A percentile compares a stretch with the other conserved stretches of the same genome.
These are phyloP conservation scores for Neurospora crassa DNA, from an alignment of 2,329 filamentous ascomycete genomes.

Conservation along the genomic window DNA sequence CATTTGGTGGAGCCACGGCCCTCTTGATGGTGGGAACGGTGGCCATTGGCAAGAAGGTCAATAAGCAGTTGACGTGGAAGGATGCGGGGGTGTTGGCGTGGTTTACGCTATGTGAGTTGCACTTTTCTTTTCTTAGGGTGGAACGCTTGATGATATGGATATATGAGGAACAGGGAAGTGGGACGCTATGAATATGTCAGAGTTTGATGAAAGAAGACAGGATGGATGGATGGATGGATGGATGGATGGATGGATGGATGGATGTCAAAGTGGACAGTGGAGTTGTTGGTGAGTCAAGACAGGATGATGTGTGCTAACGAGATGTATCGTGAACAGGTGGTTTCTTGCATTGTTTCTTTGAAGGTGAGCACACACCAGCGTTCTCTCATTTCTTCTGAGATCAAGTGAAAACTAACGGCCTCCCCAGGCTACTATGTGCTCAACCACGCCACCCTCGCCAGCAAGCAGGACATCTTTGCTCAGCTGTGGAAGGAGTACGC, in stretches of 20 bases:
- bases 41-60: slow-evolving; percentile 21
- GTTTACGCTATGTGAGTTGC: slow-evolving; percentile 44
- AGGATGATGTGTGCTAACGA: background rate
- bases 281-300: background rate
- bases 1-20: slow-evolving; percentile 28
- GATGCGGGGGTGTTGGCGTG: slow-evolving; percentile 39
- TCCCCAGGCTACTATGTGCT: slow-evolving; percentile 61
- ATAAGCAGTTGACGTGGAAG: slow-evolving; percentile 24
- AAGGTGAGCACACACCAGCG: slow-evolving; percentile 42
- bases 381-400: background rate
- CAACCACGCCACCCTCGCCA: slow-evolving; percentile 56
- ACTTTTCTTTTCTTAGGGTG: background rate
- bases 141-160: too few relatives aligned
- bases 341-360: slow-evolving; percentile 70
- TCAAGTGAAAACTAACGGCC: background rate
- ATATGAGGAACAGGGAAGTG: background rate
- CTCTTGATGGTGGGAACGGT: slow-evolving; percentile 26
- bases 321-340: slow-evolving; percentile 36
- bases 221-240: background rate
- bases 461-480: slow-evolving; percentile 62
- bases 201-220: background rate
- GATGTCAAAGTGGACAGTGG: background rate
- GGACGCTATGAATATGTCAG: background rate
- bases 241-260: background rate
- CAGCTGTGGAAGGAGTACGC: slow-evolving; percentile 93